Percentiles rank a stretch among this genome's conserved stretches.
These are phyloP conservation scores for Spergularia marina DNA, from an alignment of 148 eudicot genomes.

Conservation along the genomic window DNA sequence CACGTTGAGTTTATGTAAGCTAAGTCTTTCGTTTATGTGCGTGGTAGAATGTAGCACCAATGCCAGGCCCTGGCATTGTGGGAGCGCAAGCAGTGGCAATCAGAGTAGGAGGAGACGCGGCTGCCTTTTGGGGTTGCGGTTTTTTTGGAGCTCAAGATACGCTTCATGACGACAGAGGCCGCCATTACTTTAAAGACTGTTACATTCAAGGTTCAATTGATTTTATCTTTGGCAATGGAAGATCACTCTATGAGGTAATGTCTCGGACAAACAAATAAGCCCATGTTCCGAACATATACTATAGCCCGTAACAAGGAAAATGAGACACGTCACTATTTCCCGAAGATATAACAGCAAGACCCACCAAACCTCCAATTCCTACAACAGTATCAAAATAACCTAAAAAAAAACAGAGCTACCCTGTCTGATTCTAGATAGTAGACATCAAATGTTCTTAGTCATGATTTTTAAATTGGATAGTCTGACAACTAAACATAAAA, in stretches of 20 bases:
- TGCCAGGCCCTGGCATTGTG: conserved; percentile 66
- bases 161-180: conserved; percentile 85
- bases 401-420: not conserved
- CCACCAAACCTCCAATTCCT: not conserved
- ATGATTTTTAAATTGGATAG: not conserved
- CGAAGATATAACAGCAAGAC: not conserved
- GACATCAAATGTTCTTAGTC: not conserved
- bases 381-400: not conserved
- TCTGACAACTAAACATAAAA: not conserved
- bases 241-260: conserved; percentile 76
- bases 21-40: not conserved
- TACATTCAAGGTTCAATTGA: conserved; percentile 92
- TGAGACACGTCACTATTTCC: not conserved
- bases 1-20: not conserved
- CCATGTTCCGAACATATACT: not conserved
- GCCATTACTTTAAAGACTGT: conserved; percentile 92
- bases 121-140: conserved; percentile 96
- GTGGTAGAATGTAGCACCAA: conserved; percentile 82
- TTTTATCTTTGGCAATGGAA: conserved; percentile 78
- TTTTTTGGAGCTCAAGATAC: conserved; percentile 96
- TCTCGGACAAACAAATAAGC: not conserved
- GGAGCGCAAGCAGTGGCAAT: conserved; percentile 96
- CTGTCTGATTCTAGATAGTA: not conserved
- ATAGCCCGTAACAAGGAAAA: not conserved
- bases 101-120: conserved; percentile 67